These are phyloP conservation scores for Kodamaea neixiangensis DNA, from an alignment of 805 yeast species.

Conservation along the genomic window DNA sequence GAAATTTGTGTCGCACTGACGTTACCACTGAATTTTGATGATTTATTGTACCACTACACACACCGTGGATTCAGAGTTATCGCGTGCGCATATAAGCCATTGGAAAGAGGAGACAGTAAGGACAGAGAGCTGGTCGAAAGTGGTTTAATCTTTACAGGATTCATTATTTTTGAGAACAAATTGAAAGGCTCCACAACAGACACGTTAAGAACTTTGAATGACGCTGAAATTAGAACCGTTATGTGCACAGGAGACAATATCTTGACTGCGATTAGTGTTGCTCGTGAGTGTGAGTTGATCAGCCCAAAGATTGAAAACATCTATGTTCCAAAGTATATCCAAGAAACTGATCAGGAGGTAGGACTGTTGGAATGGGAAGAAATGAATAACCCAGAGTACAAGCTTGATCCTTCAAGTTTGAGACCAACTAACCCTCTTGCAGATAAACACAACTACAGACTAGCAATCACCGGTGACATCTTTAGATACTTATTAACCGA, in stretches of 20 bases:
- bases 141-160: slow-evolving; percentile 76
- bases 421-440: slow-evolving; percentile 41
- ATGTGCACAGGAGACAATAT: slow-evolving; percentile 99
- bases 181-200: slow-evolving; percentile 67
- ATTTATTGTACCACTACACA: slow-evolving; percentile 77
- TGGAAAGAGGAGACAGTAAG: background rate
- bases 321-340: slow-evolving; percentile 58
- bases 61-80: slow-evolving; percentile 94
- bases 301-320: slow-evolving; percentile 34
- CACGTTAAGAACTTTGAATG: slow-evolving; percentile 58
- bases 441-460: slow-evolving; percentile 47
- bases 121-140: slow-evolving; percentile 67
- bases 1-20: slow-evolving; percentile 72
- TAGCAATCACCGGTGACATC: slow-evolving; percentile 93
- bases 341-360: slow-evolving; percentile 30
- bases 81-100: slow-evolving; percentile 78
- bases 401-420: slow-evolving; percentile 65
- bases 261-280: slow-evolving; percentile 92
- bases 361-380: slow-evolving; percentile 62
- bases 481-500: slow-evolving; percentile 75
- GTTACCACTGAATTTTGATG: slow-evolving; percentile 74
- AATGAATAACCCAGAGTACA: slow-evolving; percentile 55
- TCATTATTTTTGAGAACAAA: slow-evolving; percentile 90
- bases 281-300: slow-evolving; percentile 76
- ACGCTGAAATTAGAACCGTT: slow-evolving; percentile 76